Base-by-base conservation (phyloP, 192 early-diverging fungal genomes). In the Backusella macrospora region DNA sequence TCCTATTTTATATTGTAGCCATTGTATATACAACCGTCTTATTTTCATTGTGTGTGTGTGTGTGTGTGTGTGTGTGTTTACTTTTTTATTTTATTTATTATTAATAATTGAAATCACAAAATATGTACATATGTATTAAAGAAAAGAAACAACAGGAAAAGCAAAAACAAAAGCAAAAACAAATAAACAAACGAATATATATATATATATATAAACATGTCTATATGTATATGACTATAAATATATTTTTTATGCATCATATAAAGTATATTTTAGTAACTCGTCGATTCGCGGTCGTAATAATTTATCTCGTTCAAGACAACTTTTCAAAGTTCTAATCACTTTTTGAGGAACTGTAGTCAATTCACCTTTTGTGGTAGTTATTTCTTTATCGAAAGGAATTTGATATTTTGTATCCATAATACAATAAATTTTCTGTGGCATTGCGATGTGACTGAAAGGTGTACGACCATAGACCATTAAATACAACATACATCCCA, bases 401-500 rank as follows among this genome's bases (percentile, higher is more conserved):
- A 98, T 97, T 23, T 68, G 52, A 78, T 92, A 85, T 0, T 83
- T 78, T 16, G 90, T 83, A 66, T 95, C 89, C 1, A 86, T 85
- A 52, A 98, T 98, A 0, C 85, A 86, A 4, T 83, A 83, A 34
- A 96, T 69, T 78, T 94, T 96, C 49, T 90, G 74, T 66, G 83
- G 81, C 62, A 91, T 74, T 15, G 7, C 2, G 1, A 95, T 77
- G 68, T 93, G 84, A 18, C 86, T 83, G 81, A 97, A 98, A 9
- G 96, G 97, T 5, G 95, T 90, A 8, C 83, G 83, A 0, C 92
- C 92, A 72, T 96, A 97, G 7, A 94, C 87, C 85, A 98, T 90
- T 70, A 95, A 92, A 79, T 97, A 98, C 18, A 97, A 75, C 40
- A 98, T 98, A 66, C 95, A 96, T 14, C 96, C 96, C 9, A 97